Conservation (phyloP, 768 basidiomycete species). For the Trametes punicea region DNA sequence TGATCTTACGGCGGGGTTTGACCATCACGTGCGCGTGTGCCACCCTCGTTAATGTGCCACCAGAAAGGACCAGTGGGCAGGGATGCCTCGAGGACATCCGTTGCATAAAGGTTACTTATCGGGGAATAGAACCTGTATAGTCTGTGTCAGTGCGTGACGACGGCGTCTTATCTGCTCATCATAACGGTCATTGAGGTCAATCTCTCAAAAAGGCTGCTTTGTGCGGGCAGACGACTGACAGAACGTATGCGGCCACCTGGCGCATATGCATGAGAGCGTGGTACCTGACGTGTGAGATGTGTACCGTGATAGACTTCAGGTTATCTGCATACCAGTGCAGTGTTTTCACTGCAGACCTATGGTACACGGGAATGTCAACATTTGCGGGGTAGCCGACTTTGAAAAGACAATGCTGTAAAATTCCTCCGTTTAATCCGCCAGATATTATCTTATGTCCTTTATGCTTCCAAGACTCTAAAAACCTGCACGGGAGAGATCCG, state of each 20-base stretch:
- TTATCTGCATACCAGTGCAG: too few species aligned
- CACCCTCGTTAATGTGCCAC: neutral
- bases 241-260: too few species aligned
- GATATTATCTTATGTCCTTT: slow-evolving; percentile 12
- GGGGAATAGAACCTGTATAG: neutral
- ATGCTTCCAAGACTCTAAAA: slow-evolving; percentile 40
- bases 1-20: neutral
- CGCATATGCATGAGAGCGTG: too few species aligned
- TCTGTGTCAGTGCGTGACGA: neutral
- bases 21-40: neutral
- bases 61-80: neutral
- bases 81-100: neutral
- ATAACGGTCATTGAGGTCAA: neutral
- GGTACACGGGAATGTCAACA: slow-evolving; percentile 4
- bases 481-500: slow-evolving; percentile 27
- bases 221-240: too few species aligned
- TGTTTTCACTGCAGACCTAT: slow-evolving; percentile 1
- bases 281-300: too few species aligned
- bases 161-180: neutral
- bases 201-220: neutral
- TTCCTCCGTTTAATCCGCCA: slow-evolving; percentile 1
- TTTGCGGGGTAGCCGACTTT: neutral
- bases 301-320: too few species aligned
- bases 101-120: neutral
- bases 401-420: neutral